These are phyloP conservation scores for Chalciporus pseudorubinellus DNA, from an alignment of 768 basidiomycete genomes.

Conservation along the genomic window DNA sequence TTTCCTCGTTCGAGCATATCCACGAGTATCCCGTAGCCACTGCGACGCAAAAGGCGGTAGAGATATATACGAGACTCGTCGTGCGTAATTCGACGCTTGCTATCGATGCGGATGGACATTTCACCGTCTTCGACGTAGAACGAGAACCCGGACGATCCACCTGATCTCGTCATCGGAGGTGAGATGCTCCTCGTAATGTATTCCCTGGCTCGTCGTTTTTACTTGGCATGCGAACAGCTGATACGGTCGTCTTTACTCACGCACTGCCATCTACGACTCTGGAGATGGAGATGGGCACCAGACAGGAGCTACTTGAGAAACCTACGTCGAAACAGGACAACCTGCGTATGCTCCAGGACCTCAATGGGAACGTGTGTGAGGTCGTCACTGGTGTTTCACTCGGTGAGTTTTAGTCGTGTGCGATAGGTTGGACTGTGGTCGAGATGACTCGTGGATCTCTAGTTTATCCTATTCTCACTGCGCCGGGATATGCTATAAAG, in stretches of 20 bases:
- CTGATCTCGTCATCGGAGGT: slow-evolving; percentile 82
- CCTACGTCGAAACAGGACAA: slow-evolving; percentile 78
- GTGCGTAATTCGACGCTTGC: slow-evolving; percentile 36
- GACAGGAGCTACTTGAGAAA: slow-evolving; percentile 87
- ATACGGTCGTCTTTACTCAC: slow-evolving; percentile 91
- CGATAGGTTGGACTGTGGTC: neutral
- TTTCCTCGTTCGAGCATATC: slow-evolving; percentile 64
- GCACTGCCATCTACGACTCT: slow-evolving; percentile 55
- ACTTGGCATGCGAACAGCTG: slow-evolving; percentile 51
- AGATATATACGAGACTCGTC: slow-evolving; percentile 85
- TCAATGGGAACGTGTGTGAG: slow-evolving; percentile 85
- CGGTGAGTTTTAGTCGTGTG: slow-evolving; percentile 44
- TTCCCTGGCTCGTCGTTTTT: neutral
- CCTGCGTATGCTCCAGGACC: slow-evolving; percentile 79
- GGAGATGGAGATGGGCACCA: slow-evolving; percentile 38
- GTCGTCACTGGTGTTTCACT: slow-evolving; percentile 90
- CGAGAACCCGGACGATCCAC: slow-evolving; percentile 62
- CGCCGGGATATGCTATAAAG: slow-evolving; percentile 77
- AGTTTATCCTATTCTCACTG: slow-evolving; percentile 74
- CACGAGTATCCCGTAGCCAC: slow-evolving; percentile 78
- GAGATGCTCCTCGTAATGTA: slow-evolving; percentile 8
- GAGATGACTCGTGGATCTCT: neutral
- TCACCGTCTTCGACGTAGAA: slow-evolving; percentile 28
- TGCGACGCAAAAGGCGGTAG: slow-evolving; percentile 75
- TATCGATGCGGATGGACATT: neutral